Evolutionary conservation across 129 eudicot species (phyloP).

Genomic region (Saposhnikovia divaricata): DNA sequence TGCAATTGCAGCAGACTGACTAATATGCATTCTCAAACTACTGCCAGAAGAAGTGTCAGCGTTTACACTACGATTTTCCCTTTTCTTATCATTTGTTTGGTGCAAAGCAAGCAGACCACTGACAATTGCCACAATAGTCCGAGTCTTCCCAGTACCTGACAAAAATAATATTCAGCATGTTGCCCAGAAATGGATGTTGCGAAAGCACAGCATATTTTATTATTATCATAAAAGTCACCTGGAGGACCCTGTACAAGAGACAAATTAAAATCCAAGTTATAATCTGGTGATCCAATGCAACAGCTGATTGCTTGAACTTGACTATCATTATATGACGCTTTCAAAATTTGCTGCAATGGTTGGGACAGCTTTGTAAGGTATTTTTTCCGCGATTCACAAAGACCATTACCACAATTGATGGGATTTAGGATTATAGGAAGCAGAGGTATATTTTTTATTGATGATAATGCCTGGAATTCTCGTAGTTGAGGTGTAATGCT

Average conservation of each 20-base stretch:
- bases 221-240: slow-evolving; percentile 34
- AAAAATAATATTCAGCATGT: neutral
- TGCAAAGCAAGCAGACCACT: slow-evolving; percentile 68
- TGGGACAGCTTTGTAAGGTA: slow-evolving; percentile 49
- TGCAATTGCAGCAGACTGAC: slow-evolving; percentile 86
- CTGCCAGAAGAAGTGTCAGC: slow-evolving; percentile 17
- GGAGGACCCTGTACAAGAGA: slow-evolving; percentile 99
- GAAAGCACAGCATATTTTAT: slow-evolving; percentile 5
- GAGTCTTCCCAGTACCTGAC: slow-evolving; percentile 90
- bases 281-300: slow-evolving; percentile 39
- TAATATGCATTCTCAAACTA: slow-evolving; percentile 28
- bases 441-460: slow-evolving; percentile 66
- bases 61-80: slow-evolving; percentile 23
- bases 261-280: slow-evolving; percentile 39
- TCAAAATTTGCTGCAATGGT: slow-evolving; percentile 59
- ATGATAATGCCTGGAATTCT: slow-evolving; percentile 93
- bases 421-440: slow-evolving; percentile 76
- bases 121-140: slow-evolving; percentile 83
- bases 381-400: slow-evolving; percentile 21
- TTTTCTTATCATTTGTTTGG: slow-evolving; percentile 28
- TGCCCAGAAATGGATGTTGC: slow-evolving; percentile 5
- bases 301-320: slow-evolving; percentile 83
- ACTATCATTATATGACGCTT: slow-evolving; percentile 61
- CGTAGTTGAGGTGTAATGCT: slow-evolving; percentile 85
- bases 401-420: slow-evolving; percentile 23